Evolutionary conservation across 495 filamentous ascomycete genomes (phyloP), one percentile per base, ranked within the genome.

Genomic region (Hypoxylon subgilvum): DNA sequence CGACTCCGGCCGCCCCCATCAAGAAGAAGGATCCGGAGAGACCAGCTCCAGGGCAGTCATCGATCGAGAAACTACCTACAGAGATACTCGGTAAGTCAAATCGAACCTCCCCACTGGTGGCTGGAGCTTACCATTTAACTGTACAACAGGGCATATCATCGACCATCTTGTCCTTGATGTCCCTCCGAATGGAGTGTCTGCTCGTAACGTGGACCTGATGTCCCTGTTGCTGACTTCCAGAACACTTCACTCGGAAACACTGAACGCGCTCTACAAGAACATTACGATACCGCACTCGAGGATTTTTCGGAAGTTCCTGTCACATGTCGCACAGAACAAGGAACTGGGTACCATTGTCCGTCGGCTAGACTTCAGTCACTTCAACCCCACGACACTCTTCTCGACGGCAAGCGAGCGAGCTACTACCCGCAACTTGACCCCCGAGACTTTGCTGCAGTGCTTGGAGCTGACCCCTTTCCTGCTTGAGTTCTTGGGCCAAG

Each of bases 281-380:
- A 89, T 94, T 77, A 92, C 89, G 17, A 87, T 96, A 64, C 91
- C 91, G 4, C 91, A 93, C 74, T 94, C 91, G 10, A 72, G 86
- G 36, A 90, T 93, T 69, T 96, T 92, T 74, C 86, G 85, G 63
- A 96, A 96, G 73, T 91, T 92, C 55, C 82, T 92, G 23, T 74
- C 79, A 50, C 89, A 90, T 64, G 74, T 94, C 63, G 72, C 79
- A 12, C 77, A 81, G 41, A 84, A 92, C 68, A 85, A 85, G 9
- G 81, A 85, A 9, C 78, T 92, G 43, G 90, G 91, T 13, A 88
- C 86, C 25, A 84, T 94, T 46, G 89, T 94, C 28, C 84, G 87
- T 43, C 86, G 91, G 32, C 75, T 94, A 21, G 91, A 96, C 73
- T 92, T 96, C 70, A 91, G 89, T 35, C 89, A 92, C 76, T 93